These are phyloP conservation scores for Myriosclerotinia scirpicola DNA, from an alignment of 2,329 filamentous ascomycete species.

Conservation along the genomic window DNA sequence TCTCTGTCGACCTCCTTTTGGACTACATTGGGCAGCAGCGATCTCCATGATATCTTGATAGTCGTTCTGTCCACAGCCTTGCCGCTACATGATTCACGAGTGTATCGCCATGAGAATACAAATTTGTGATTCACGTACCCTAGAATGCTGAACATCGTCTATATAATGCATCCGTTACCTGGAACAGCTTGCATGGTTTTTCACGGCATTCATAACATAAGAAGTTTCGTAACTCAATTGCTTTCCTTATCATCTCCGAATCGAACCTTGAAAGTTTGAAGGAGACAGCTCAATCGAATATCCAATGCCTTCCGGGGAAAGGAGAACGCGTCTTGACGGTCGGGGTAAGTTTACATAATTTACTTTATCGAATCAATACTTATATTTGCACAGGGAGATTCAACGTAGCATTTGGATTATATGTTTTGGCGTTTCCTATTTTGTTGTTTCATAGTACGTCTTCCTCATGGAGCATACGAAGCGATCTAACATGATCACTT, in stretches of 20 bases:
- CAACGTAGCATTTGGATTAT: slow-evolving; percentile 13
- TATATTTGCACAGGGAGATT: not conserved
- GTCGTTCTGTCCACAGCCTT: slow-evolving; percentile 4
- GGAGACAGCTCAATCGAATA: not conserved
- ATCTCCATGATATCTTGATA: not conserved
- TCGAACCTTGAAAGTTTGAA: not conserved
- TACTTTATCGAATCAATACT: not conserved
- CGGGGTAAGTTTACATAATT: not conserved
- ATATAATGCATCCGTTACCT: not conserved
- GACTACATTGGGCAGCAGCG: slow-evolving; percentile 8
- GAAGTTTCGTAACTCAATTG: too few species aligned
- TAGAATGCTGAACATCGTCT: not conserved
- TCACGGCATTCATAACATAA: not conserved
- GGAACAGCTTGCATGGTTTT: not conserved
- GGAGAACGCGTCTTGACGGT: not conserved
- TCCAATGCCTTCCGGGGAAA: slow-evolving; percentile 4
- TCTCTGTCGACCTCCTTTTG: not conserved
- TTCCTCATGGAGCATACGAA: too few species aligned
- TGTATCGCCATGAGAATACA: not conserved
- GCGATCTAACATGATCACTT: not conserved
- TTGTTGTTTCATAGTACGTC: slow-evolving; percentile 12
- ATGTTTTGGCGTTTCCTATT: slow-evolving; percentile 15
- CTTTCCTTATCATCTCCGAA: not conserved
- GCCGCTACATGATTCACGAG: not conserved
- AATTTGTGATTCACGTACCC: not conserved